A percentile compares a stretch with the other conserved stretches of the same genome.
These are phyloP conservation scores for Celoporthe dispersa DNA, from an alignment of 2,329 filamentous ascomycete genomes.

Conservation along the genomic window DNA sequence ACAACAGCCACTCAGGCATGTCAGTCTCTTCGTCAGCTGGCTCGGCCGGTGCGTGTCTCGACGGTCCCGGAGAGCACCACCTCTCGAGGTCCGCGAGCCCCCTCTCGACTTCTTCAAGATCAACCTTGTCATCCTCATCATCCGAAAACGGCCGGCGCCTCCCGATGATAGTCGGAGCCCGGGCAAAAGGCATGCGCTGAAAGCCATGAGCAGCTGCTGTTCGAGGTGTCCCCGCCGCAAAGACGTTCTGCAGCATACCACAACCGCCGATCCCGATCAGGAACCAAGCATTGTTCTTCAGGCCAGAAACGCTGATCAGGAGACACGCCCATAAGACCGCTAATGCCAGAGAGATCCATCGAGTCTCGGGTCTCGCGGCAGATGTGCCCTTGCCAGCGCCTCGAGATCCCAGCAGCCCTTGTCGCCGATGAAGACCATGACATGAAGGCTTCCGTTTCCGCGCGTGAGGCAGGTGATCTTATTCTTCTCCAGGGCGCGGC, in stretches of 20 bases:
- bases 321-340: slow-evolving; percentile 7
- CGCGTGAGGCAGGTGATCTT: slow-evolving; percentile 13
- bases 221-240: slow-evolving; percentile 2
- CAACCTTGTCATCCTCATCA: not conserved
- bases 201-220: not conserved
- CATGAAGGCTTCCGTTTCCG: slow-evolving; percentile 2
- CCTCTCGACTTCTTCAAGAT: not conserved
- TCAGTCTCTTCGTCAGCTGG: not conserved
- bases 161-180: not conserved
- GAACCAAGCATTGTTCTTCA: slow-evolving; percentile 6
- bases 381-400: not conserved
- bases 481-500: not conserved
- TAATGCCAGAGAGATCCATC: not conserved
- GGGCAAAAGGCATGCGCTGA: not conserved
- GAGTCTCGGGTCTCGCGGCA: not conserved
- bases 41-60: not conserved
- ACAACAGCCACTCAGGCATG: not conserved
- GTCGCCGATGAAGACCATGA: slow-evolving; percentile 9
- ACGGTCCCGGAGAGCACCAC: not conserved
- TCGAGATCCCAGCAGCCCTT: slow-evolving; percentile 6
- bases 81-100: not conserved
- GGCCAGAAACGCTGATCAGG: slow-evolving; percentile 1
- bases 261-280: slow-evolving; percentile 7
- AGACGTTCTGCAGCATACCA: slow-evolving; percentile 14
- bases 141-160: not conserved